These are phyloP conservation scores for Spiraea crenata DNA, from an alignment of 331 rosid genomes.

Conservation along the genomic window DNA sequence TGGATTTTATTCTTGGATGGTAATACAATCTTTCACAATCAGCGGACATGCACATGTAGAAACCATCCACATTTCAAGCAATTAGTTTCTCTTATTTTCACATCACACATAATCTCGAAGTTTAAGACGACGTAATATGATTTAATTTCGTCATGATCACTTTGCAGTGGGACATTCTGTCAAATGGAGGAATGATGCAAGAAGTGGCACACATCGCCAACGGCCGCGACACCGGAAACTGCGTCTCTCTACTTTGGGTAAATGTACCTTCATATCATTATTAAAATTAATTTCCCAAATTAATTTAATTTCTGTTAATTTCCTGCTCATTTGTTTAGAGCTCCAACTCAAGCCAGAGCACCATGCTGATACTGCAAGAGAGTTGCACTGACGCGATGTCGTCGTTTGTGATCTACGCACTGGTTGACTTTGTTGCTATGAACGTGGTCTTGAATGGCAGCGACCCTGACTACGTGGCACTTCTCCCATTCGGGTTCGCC, in stretches of 20 bases:
- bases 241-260: constrained; percentile 82
- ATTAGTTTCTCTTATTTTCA: too few relatives aligned
- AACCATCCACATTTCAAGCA: too few relatives aligned
- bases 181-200: too few relatives aligned
- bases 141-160: too few relatives aligned
- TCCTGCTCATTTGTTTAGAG: constrained; percentile 46
- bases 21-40: too few relatives aligned
- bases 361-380: constrained; percentile 92
- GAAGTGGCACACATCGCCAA: too few relatives aligned
- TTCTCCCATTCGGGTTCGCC: constrained; percentile 94
- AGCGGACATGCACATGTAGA: too few relatives aligned
- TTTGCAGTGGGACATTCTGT: too few relatives aligned
- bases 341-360: constrained; percentile 95
- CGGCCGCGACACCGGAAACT: too few relatives aligned
- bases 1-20: too few relatives aligned
- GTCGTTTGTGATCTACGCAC: constrained; percentile 84
- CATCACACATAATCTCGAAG: too few relatives aligned
- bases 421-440: constrained; percentile 87
- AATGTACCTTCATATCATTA: constrained; percentile 48
- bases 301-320: background rate
- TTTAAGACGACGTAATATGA: too few relatives aligned
- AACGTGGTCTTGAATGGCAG: constrained; percentile 89
- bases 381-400: constrained; percentile 78
- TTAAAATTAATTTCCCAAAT: background rate
- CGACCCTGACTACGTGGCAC: constrained; percentile 92